Evolutionary conservation across 1,284 basidiomycete genomes (phyloP).

Genomic region (Ceratobasidium theobromae): DNA sequence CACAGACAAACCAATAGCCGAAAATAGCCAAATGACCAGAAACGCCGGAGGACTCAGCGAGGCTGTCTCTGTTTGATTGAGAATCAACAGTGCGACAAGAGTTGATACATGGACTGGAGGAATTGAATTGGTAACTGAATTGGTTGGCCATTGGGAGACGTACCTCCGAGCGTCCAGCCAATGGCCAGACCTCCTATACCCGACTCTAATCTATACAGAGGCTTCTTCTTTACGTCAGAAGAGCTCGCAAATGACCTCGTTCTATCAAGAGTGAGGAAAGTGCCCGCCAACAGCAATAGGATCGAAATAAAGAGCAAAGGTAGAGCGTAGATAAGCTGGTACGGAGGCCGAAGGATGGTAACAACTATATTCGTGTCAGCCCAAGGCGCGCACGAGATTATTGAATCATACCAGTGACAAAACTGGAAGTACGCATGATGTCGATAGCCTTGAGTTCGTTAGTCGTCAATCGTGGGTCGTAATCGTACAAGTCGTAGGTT

Average conservation of each 20-base stretch:
- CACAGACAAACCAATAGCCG: slow-evolving; percentile 50
- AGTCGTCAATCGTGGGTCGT: slow-evolving; percentile 3
- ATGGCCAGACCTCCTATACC: slow-evolving; percentile 61
- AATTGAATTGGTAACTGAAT: slow-evolving; percentile 21
- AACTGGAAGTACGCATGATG: slow-evolving; percentile 11
- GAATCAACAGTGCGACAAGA: slow-evolving; percentile 59
- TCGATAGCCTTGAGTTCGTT: background rate
- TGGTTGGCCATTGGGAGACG: slow-evolving; percentile 17
- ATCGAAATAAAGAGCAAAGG: slow-evolving; percentile 56
- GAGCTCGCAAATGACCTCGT: slow-evolving; percentile 56
- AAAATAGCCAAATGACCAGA: slow-evolving; percentile 59
- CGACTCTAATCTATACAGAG: slow-evolving; percentile 53
- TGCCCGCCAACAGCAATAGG: slow-evolving; percentile 59
- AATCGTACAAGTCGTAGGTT: background rate
- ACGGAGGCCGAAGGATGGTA: slow-evolving; percentile 40
- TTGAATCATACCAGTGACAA: slow-evolving; percentile 2
- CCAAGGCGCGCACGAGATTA: background rate
- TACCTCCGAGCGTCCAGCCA: slow-evolving; percentile 63
- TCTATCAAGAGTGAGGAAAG: slow-evolving; percentile 67
- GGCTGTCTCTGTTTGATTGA: slow-evolving; percentile 51
- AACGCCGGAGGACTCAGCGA: slow-evolving; percentile 54
- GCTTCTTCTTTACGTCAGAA: slow-evolving; percentile 45
- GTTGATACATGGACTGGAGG: slow-evolving; percentile 58
- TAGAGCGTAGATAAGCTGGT: slow-evolving; percentile 56
- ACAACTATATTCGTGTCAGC: slow-evolving; percentile 21